Conservation (phyloP, 2,329 filamentous ascomycete species). For the Arthrobotrys conoides region DNA sequence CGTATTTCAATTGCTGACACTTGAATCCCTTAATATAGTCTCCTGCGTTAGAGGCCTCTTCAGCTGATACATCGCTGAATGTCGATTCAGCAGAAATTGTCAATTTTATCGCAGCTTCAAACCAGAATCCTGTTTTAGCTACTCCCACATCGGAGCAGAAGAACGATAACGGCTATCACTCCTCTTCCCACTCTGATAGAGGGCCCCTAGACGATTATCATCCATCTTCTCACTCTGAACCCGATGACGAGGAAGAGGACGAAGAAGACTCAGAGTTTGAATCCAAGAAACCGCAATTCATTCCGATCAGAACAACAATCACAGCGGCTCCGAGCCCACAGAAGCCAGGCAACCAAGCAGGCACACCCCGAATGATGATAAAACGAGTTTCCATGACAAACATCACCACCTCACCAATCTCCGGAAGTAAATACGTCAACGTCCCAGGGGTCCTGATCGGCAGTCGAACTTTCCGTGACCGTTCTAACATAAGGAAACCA, state of each 20-base stretch:
- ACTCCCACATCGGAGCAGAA: constrained; percentile 1
- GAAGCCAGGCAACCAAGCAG: constrained; percentile 20
- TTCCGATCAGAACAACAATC: constrained; percentile 51
- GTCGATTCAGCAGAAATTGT: constrained; percentile 27
- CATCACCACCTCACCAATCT: constrained; percentile 52
- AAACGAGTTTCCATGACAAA: constrained; percentile 60
- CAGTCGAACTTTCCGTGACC: constrained; percentile 54
- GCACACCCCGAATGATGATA: constrained; percentile 58
- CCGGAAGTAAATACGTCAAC: constrained; percentile 48
- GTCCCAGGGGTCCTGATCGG: constrained; percentile 48
- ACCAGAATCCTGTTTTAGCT: not conserved
- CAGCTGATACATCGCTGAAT: constrained; percentile 49
- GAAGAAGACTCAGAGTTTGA: constrained; percentile 38
- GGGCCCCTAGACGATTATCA: constrained; percentile 44
- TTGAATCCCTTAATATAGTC: constrained; percentile 28
- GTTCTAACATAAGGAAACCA: constrained; percentile 43
- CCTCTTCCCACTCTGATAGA: constrained; percentile 55
- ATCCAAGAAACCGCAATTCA: constrained; percentile 24
- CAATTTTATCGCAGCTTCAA: not conserved
- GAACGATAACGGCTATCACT: constrained; percentile 50
- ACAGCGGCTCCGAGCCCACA: constrained; percentile 22
- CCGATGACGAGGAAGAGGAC: constrained; percentile 9
- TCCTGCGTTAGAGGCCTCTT: constrained; percentile 37
- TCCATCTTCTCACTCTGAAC: constrained; percentile 47
- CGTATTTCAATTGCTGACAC: not conserved